These are phyloP conservation scores for Primulina tabacum DNA, from an alignment of 257 asterid species.

Conservation along the genomic window DNA sequence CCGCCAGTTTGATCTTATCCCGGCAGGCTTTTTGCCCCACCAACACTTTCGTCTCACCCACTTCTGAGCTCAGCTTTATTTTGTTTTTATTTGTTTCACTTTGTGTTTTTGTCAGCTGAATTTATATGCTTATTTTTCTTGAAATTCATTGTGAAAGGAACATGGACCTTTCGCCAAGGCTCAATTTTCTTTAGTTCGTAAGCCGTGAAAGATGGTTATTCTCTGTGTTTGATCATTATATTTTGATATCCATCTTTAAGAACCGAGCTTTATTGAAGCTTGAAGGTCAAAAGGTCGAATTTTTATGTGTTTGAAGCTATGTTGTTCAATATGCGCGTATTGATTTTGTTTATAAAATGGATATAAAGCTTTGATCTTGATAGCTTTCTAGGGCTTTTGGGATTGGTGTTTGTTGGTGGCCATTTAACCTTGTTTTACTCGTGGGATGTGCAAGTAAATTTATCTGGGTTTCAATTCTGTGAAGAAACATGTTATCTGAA, in stretches of 20 bases:
- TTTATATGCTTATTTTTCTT: conserved; percentile 20
- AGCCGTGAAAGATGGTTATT: conserved; percentile 27
- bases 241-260: conserved; percentile 25
- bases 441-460: conserved; percentile 32
- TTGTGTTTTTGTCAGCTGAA: background rate
- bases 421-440: conserved; percentile 14
- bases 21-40: conserved; percentile 29
- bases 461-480: conserved; percentile 14
- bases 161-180: conserved; percentile 27
- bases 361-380: conserved; percentile 20
- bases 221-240: conserved; percentile 28
- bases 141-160: conserved; percentile 27
- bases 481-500: conserved; percentile 62
- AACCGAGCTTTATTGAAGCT: conserved; percentile 26
- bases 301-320: conserved; percentile 30
- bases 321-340: conserved; percentile 23
- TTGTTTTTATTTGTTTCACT: background rate
- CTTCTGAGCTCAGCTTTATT: conserved; percentile 19
- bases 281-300: conserved; percentile 40
- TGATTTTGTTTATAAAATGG: conserved; percentile 27
- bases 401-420: conserved; percentile 28
- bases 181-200: conserved; percentile 24
- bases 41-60: conserved; percentile 28
- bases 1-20: conserved; percentile 65
- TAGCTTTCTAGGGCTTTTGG: conserved; percentile 29